Conservation (phyloP, 495 filamentous ascomycete species). For the Chaetomium fimeti region DNA sequence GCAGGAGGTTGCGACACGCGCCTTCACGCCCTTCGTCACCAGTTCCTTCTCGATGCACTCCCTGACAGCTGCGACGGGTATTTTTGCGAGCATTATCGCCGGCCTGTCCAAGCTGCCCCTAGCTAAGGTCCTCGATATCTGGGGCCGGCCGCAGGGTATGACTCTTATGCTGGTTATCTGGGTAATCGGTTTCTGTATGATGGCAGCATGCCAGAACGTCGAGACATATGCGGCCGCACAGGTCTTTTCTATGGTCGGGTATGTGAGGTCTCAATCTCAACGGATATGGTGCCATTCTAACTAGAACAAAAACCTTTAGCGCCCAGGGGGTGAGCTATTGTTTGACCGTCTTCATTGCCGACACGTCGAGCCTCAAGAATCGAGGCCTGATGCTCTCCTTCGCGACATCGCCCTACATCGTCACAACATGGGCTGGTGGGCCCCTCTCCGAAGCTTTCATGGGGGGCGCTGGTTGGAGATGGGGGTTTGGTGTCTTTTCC, state of each 20-base stretch:
- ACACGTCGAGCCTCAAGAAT: constrained; percentile 61
- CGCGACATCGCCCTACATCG: constrained; percentile 55
- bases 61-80: too few species aligned
- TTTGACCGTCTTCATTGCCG: constrained; percentile 61
- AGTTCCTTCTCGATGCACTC: too few species aligned
- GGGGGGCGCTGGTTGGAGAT: constrained; percentile 53
- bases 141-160: too few species aligned
- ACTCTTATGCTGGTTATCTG: constrained; percentile 23
- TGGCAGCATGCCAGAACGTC: constrained; percentile 48
- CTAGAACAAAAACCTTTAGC: too few species aligned
- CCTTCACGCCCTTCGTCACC: too few species aligned
- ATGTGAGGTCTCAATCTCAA: constrained; percentile 4
- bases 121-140: too few species aligned
- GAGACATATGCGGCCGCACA: constrained; percentile 52
- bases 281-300: too few species aligned
- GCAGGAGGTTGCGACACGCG: too few species aligned
- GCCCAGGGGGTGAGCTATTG: constrained; percentile 33
- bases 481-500: constrained; percentile 61
- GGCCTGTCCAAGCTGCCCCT: too few species aligned
- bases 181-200: constrained; percentile 47
- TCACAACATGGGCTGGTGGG: constrained; percentile 48
- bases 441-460: constrained; percentile 19
- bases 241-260: constrained; percentile 50
- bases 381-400: constrained; percentile 56
- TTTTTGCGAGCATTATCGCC: too few species aligned